phyloP scores from a whole-genome alignment of 805 yeast genomes.

The Candida jianshihensis region DNA sequence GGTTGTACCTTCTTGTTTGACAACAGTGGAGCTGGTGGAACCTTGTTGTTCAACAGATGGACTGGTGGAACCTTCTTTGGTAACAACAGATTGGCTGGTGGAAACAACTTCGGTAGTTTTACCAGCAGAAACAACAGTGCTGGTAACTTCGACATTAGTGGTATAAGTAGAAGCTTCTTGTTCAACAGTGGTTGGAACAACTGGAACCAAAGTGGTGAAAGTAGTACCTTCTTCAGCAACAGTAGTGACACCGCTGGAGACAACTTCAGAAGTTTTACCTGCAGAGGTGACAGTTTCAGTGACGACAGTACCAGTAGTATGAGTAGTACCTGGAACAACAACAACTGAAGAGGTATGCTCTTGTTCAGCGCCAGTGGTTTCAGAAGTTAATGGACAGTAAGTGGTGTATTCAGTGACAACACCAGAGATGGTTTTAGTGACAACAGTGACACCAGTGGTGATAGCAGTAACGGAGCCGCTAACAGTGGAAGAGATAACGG shows the following conservation, averaged over 20 bases:
- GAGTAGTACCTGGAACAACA: slow-evolving; percentile 5
- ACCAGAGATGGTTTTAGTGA: slow-evolving; percentile 21
- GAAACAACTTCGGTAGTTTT: slow-evolving; percentile 8
- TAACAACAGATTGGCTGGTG: slow-evolving; percentile 3
- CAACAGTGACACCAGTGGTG: slow-evolving; percentile 8
- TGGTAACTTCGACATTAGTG: slow-evolving; percentile 4
- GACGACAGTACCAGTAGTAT: slow-evolving; percentile 9
- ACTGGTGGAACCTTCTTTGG: slow-evolving; percentile 1
- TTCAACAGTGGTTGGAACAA: slow-evolving; percentile 3
- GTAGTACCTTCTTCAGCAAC: slow-evolving; percentile 2
- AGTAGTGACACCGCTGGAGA: neutral
- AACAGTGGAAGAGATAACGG: slow-evolving; percentile 13
- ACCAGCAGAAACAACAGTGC: slow-evolving; percentile 8
- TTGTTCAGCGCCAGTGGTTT: neutral
- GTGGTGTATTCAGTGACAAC: slow-evolving; percentile 8
- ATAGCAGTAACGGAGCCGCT: slow-evolving; percentile 7
- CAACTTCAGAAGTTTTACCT: slow-evolving; percentile 4
- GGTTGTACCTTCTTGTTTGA: neutral
- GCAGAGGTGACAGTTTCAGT: slow-evolving; percentile 11
- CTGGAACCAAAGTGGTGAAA: slow-evolving; percentile 5
- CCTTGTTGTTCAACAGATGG: neutral
- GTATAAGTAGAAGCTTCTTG: slow-evolving; percentile 6
- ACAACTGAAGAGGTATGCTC: slow-evolving; percentile 4
- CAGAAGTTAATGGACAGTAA: slow-evolving; percentile 14
- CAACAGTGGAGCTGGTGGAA: slow-evolving; percentile 1